Percentiles rank a stretch among this genome's conserved stretches.
phyloP scores from a whole-genome alignment of 345 rosid genomes.

The Aegle marmelos region DNA sequence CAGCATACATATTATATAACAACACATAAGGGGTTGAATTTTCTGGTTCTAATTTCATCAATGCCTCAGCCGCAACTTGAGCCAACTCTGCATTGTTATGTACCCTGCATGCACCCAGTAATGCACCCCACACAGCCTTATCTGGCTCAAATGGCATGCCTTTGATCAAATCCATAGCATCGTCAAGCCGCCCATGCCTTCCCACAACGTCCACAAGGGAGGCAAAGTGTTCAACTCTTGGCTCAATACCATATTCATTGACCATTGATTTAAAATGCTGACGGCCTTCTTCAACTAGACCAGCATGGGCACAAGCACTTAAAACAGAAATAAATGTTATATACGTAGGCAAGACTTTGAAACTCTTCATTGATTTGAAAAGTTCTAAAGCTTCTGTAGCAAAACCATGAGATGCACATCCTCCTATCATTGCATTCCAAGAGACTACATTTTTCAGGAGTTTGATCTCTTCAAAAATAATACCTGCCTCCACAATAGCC shows the following conservation, averaged over 20 bases:
- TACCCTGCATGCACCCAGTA: constrained; percentile 60
- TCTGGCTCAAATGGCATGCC: constrained; percentile 67
- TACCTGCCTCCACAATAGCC: constrained; percentile 44
- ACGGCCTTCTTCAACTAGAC: constrained; percentile 61
- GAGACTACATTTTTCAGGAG: constrained; percentile 52
- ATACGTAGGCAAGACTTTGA: constrained; percentile 47
- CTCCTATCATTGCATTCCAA: constrained; percentile 91
- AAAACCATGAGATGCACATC: constrained; percentile 68
- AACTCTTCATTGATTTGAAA: constrained; percentile 47
- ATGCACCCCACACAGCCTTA: constrained; percentile 76
- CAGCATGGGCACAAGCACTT: constrained; percentile 64
- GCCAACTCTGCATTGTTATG: constrained; percentile 54
- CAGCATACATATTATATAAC: constrained; percentile 66
- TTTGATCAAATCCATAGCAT: constrained; percentile 51
- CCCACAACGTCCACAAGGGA: constrained; percentile 54
- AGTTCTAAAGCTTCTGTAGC: constrained; percentile 53
- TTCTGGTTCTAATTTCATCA: constrained; percentile 64
- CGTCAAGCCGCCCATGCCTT: constrained; percentile 55
- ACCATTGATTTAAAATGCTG: constrained; percentile 52
- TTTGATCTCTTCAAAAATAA: constrained; percentile 46
- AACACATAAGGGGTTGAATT: constrained; percentile 65
- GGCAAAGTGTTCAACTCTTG: constrained; percentile 66
- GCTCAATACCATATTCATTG: constrained; percentile 41
- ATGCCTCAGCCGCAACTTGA: constrained; percentile 61
- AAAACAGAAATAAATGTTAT: constrained; percentile 69